Base-by-base conservation (phyloP, 495 filamentous ascomycete genomes). In the Penicillium waksmanii region DNA sequence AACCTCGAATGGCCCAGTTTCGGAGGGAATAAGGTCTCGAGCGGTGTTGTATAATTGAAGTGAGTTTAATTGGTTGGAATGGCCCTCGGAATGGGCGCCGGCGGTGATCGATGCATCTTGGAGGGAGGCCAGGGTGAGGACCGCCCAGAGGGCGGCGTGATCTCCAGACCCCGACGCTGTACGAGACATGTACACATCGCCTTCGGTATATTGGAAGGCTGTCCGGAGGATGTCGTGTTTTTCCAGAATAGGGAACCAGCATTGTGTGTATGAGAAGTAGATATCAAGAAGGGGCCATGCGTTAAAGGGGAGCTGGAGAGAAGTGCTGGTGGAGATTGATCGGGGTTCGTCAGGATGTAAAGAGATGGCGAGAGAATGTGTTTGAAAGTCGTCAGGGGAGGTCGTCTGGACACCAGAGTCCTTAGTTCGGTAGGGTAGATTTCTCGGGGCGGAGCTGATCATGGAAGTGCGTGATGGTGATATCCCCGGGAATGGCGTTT, bases 191-290 rank as follows among this genome's bases (percentile, higher is more conserved):
- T 57, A 66, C 5, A 73, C 66, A 27, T 77, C 68, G 19, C 78
- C 71, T 44, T 80, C 75, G 44, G 76, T 73, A 65, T 79, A 64
- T 38, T 72, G 73, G 56, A 81, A 82, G 18, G 77, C 73, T 2
- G 77, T 73, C 36, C 80, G 79, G 33, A 85, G 72, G 15, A 90
- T 73, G 56, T 85, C 83, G 60, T 89, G 84, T 63, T 89, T 90
- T 58, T 90, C 87, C 19, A 86, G 73, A 49, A 92, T 88, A 7
- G 89, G 89, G 35, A 91, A 82, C 88, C 88, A 92, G 31, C 80
- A 82, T 68, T 90, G 85, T 0, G 88, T 91, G 61, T 88, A 89
- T 11, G 87, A 84, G 63, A 90, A 90, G 67, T 89, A 90, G 4
- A 89, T 80, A 57, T 92, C 87, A 31, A 92, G 74, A 7, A 92